Evolutionary conservation across 1,284 basidiomycete genomes (phyloP).

Genomic region (Ceratobasidium sp.): DNA sequence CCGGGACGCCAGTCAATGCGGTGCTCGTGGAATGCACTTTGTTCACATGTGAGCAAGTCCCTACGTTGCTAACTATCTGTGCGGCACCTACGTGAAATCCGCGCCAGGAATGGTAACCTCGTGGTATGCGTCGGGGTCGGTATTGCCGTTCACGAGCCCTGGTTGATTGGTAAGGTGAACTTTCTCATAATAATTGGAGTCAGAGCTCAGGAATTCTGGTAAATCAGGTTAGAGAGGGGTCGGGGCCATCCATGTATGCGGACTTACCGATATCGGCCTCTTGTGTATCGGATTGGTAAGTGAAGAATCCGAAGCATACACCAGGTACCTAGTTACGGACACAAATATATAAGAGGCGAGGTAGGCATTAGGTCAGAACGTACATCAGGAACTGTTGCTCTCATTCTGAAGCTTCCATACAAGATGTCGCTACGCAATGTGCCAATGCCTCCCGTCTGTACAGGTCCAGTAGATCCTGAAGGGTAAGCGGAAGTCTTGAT

Average conservation of each 20-base stretch:
- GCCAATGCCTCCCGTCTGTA: conserved; percentile 41
- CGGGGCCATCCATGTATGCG: neutral
- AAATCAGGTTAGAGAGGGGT: neutral
- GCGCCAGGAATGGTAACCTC: conserved; percentile 35
- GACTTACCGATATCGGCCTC: conserved; percentile 40
- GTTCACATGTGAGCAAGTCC: no score
- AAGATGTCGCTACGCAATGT: conserved; percentile 39
- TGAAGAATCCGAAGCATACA: conserved; percentile 43
- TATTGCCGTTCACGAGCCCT: conserved; percentile 41
- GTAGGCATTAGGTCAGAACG: neutral
- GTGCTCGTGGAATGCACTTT: conserved; percentile 43
- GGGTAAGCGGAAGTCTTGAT: conserved; percentile 41
- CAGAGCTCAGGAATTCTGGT: conserved; percentile 42
- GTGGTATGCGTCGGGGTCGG: conserved; percentile 41
- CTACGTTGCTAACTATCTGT: no score
- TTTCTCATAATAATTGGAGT: conserved; percentile 41
- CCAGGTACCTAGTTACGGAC: conserved; percentile 35
- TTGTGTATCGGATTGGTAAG: conserved; percentile 33
- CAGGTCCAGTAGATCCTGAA: conserved; percentile 30
- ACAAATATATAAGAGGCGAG: neutral
- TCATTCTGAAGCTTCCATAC: conserved; percentile 44
- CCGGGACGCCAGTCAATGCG: conserved; percentile 43
- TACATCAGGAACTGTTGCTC: conserved; percentile 42
- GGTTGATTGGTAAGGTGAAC: conserved; percentile 45
- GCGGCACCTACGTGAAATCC: conserved; percentile 43